Conservation (phyloP, 352 stramenopile species). For the Pythium dissotocum region DNA sequence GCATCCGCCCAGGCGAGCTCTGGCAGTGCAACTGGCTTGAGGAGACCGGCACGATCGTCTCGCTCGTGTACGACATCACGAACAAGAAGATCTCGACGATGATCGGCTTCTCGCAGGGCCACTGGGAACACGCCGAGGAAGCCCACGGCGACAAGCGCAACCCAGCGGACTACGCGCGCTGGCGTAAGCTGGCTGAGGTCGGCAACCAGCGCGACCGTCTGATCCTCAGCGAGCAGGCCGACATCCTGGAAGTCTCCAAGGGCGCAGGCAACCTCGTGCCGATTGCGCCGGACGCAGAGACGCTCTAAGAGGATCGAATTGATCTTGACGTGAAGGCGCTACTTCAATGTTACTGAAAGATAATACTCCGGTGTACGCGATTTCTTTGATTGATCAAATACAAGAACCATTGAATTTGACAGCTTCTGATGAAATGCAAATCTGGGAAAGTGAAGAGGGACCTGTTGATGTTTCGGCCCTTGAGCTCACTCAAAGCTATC, state of each 20-base stretch:
- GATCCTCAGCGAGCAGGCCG: constrained; percentile 52
- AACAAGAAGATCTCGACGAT: constrained; percentile 55
- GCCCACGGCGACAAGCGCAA: constrained; percentile 64
- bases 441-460: too few species aligned
- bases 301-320: constrained; percentile 4
- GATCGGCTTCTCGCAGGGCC: constrained; percentile 56
- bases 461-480: too few species aligned
- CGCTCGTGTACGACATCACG: constrained; percentile 53
- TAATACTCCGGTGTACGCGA: too few species aligned
- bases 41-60: constrained; percentile 56
- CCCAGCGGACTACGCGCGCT: constrained; percentile 50
- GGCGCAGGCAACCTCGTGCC: constrained; percentile 47
- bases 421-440: too few species aligned
- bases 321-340: too few species aligned
- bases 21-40: constrained; percentile 69
- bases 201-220: constrained; percentile 51
- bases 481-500: too few species aligned
- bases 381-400: too few species aligned
- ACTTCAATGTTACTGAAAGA: too few species aligned
- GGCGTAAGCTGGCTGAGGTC: constrained; percentile 48
- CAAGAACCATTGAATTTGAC: too few species aligned
- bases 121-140: constrained; percentile 48
- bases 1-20: constrained; percentile 53
- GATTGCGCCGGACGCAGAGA: constrained; percentile 46
- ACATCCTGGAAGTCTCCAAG: constrained; percentile 44